Evolutionary conservation across 148 eudicot species (phyloP).

Genomic region (Tetragonia tetragonoides): DNA sequence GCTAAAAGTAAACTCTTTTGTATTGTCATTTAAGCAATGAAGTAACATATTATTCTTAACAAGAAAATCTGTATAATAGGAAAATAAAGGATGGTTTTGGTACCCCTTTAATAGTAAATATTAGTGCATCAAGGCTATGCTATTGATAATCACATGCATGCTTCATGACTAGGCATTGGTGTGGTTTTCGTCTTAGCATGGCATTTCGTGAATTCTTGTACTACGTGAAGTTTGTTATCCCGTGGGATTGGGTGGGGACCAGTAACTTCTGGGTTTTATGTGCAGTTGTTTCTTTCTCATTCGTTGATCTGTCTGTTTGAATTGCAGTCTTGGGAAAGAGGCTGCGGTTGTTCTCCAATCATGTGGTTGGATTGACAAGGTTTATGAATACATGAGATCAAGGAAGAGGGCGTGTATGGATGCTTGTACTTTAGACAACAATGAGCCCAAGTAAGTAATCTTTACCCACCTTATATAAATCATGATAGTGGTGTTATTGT

Average conservation of each 20-base stretch:
- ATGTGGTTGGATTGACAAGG: conserved; percentile 77
- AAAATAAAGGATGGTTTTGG: too few relatives aligned
- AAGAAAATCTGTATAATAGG: too few relatives aligned
- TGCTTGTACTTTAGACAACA: conserved; percentile 34
- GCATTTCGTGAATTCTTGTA: too few relatives aligned
- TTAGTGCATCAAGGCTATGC: too few relatives aligned
- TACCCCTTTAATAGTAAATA: too few relatives aligned
- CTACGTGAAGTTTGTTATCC: too few relatives aligned
- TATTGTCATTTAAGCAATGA: neutral
- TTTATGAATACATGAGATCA: conserved; percentile 55
- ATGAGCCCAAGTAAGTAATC: conserved; percentile 59
- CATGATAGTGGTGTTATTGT: neutral
- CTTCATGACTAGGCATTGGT: too few relatives aligned
- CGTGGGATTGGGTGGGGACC: too few relatives aligned
- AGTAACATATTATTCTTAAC: neutral
- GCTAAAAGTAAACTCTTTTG: neutral
- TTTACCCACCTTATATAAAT: neutral
- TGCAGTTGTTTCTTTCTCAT: neutral
- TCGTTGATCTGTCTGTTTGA: conserved; percentile 3
- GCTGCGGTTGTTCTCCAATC: conserved; percentile 51
- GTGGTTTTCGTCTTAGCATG: too few relatives aligned
- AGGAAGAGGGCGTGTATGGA: conserved; percentile 51
- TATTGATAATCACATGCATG: too few relatives aligned
- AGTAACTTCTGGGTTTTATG: neutral
- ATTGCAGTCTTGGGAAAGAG: conserved; percentile 63